Percentiles rank a stretch among this genome's conserved stretches.
Conservation (phyloP, 371 early-diverging fungal genomes). For the Nematocida sp. region DNA sequence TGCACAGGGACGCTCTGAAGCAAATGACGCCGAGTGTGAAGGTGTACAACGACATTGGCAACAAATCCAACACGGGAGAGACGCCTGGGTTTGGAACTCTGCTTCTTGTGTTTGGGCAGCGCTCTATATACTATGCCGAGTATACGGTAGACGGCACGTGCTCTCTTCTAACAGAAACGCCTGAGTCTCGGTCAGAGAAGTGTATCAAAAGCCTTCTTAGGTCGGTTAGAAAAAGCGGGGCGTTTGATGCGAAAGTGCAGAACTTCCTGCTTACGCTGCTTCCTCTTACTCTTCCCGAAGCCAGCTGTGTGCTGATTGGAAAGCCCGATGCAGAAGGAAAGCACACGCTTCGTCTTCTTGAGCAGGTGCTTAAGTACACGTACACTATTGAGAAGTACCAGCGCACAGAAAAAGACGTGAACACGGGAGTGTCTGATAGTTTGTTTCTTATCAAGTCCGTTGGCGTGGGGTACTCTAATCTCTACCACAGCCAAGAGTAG, state of each 20-base stretch:
- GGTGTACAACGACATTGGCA: constrained; percentile 48
- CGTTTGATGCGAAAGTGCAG: constrained; percentile 20
- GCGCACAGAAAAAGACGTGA: constrained; percentile 27
- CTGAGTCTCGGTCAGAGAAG: background rate
- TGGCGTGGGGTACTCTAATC: constrained; percentile 40
- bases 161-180: background rate
- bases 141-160: constrained; percentile 24
- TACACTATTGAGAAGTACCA: constrained; percentile 39
- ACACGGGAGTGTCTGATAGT: constrained; percentile 13
- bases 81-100: constrained; percentile 30
- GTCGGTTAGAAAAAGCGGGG: constrained; percentile 35
- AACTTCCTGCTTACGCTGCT: constrained; percentile 22
- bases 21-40: constrained; percentile 12
- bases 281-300: constrained; percentile 15
- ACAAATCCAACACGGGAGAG: constrained; percentile 4
- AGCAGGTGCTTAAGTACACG: constrained; percentile 30
- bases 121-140: constrained; percentile 36
- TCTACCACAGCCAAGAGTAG: background rate
- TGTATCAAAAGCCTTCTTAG: background rate
- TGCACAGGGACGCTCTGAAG: constrained; percentile 22
- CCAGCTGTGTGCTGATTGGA: constrained; percentile 21
- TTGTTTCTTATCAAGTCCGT: constrained; percentile 41
- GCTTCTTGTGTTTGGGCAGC: constrained; percentile 7
- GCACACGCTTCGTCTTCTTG: constrained; percentile 11
- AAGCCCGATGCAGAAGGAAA: background rate